Percentiles rank a stretch among this genome's conserved stretches.
Conservation (phyloP, 148 eudicot genomes). For the Diospyros lotus region DNA sequence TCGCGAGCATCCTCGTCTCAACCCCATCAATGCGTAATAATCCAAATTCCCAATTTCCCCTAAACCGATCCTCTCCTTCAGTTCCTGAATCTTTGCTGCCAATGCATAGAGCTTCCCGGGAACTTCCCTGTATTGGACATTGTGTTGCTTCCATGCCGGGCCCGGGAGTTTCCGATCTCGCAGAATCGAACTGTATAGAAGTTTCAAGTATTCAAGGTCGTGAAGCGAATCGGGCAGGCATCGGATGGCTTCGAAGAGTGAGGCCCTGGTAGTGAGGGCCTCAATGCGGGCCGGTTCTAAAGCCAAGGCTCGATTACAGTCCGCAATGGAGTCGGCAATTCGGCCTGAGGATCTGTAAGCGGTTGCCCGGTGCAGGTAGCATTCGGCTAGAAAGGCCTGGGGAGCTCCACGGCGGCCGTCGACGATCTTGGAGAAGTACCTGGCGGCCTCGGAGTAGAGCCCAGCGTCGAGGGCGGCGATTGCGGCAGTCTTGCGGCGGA, state of each 20-base stretch:
- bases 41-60: slow-evolving; percentile 84
- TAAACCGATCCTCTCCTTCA: slow-evolving; percentile 68
- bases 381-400: slow-evolving; percentile 77
- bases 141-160: slow-evolving; percentile 70
- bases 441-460: slow-evolving; percentile 68
- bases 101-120: slow-evolving; percentile 61
- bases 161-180: slow-evolving; percentile 78
- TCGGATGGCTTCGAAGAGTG: slow-evolving; percentile 65
- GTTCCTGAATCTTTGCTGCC: slow-evolving; percentile 51
- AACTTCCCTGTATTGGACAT: slow-evolving; percentile 66
- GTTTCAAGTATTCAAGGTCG: slow-evolving; percentile 86
- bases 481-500: slow-evolving; percentile 85
- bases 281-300: slow-evolving; percentile 63
- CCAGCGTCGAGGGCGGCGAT: slow-evolving; percentile 86
- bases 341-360: slow-evolving; percentile 66
- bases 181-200: slow-evolving; percentile 65
- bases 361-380: slow-evolving; percentile 71
- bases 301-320: slow-evolving; percentile 72
- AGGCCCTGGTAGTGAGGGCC: slow-evolving; percentile 59
- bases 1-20: slow-evolving; percentile 74
- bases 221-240: slow-evolving; percentile 87
- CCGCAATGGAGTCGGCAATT: slow-evolving; percentile 73
- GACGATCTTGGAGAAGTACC: slow-evolving; percentile 86
- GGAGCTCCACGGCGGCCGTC: slow-evolving; percentile 92
- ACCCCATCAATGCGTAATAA: slow-evolving; percentile 69